Base-by-base conservation (phyloP, 345 rosid genomes). In the Pseudoturritis turrita region DNA sequence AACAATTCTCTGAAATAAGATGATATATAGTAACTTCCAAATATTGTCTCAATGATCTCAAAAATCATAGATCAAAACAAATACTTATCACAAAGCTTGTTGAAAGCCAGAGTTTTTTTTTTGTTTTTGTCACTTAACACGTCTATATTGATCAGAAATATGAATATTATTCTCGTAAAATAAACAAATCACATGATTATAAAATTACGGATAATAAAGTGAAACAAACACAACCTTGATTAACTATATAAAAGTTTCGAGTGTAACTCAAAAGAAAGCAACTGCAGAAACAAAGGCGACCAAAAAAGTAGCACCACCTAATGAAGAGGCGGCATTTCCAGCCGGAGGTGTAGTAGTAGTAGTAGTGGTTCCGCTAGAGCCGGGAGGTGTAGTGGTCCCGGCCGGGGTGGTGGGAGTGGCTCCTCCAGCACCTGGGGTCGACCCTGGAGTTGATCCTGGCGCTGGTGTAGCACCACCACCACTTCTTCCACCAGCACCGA, bases 231-330 rank as follows among this genome's bases (percentile, higher is more conserved):
- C 60, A 40, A 33, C 2, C 37, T 18, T 5, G 12, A 58, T 45
- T 4, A 49, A 29, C 47, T 41, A 18, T 28, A 11, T 5, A 49
- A 65, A 29, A 19, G 19, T 39, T 37, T 50, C 17, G 12, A 56
- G 36, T 65, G 53, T 47, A 45, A 50, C 78, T 74, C 49, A 74
- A 51, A 77, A 65, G 56, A 76, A 47, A 63, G 80, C 66, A 70
- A 56, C 28, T 23, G 63, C 80, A 33, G 71, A 76, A 28, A 56
- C 72, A 39, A 71, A 39, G 14, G 67, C 62, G 7, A 47, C 76
- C 36, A 76, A 21, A 49, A 76, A 21, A 15, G 67, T 56, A 13
- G 29, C 71, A 54, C 61, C 47, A 56, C 76, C 49, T 31, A 76
- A 46, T 5, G 80, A 56, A 58, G 76, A 71, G 23, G 67, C 62